Evolutionary conservation across 306 rosid species (phyloP).

Genomic region (Bauhinia variegata): DNA sequence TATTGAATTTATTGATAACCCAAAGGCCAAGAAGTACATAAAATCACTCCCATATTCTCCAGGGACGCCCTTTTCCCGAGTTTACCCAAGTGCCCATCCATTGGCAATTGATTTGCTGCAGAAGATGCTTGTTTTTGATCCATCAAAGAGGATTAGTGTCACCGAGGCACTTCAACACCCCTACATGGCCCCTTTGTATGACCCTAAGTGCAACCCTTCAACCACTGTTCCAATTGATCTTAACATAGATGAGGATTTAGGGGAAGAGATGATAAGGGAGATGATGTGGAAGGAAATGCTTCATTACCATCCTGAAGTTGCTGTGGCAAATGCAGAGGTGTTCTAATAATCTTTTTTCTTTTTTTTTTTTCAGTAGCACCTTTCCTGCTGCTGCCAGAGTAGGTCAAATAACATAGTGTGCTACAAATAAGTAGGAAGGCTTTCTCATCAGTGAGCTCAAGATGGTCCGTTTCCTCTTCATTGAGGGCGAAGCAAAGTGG

Average conservation of each 20-base stretch:
- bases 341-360: slow-evolving; percentile 38
- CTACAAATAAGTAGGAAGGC: slow-evolving; percentile 44
- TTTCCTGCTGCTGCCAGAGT: slow-evolving; percentile 27
- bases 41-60: slow-evolving; percentile 64
- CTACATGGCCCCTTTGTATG: slow-evolving; percentile 81
- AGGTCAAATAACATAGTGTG: slow-evolving; percentile 46
- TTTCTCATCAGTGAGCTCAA: slow-evolving; percentile 32
- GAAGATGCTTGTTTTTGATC: slow-evolving; percentile 94
- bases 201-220: slow-evolving; percentile 71
- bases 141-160: slow-evolving; percentile 88
- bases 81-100: slow-evolving; percentile 81
- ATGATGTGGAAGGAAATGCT: slow-evolving; percentile 95
- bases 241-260: slow-evolving; percentile 85
- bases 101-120: slow-evolving; percentile 78
- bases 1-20: slow-evolving; percentile 82
- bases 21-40: slow-evolving; percentile 76
- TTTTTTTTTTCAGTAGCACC: slow-evolving; percentile 27
- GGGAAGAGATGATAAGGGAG: slow-evolving; percentile 95
- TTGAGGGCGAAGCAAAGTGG: slow-evolving; percentile 27
- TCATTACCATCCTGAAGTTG: slow-evolving; percentile 81
- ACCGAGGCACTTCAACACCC: slow-evolving; percentile 89
- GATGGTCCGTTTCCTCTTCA: slow-evolving; percentile 39
- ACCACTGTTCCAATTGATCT: slow-evolving; percentile 89
- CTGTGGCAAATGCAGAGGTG: slow-evolving; percentile 41
- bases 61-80: slow-evolving; percentile 62